phyloP scores from a whole-genome alignment of 192 early-diverging fungal species.

The Piromyces sp. region DNA sequence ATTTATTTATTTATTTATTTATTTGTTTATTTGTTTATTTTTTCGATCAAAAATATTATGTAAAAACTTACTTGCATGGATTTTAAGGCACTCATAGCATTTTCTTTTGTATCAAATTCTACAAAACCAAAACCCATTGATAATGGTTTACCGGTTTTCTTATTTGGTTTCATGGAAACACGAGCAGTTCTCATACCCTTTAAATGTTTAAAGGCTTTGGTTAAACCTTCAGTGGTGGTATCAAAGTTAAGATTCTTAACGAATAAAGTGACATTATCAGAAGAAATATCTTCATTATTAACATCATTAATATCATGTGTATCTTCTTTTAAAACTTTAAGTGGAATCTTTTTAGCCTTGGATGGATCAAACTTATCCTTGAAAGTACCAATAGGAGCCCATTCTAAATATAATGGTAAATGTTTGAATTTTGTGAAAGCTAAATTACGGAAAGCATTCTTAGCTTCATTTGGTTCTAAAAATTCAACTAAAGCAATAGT shows the following conservation, averaged over 20 bases:
- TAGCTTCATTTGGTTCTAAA: slow-evolving; percentile 72
- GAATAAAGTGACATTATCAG: slow-evolving; percentile 63
- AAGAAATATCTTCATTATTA: slow-evolving; percentile 32
- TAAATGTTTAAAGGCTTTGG: slow-evolving; percentile 50
- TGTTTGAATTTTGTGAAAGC: slow-evolving; percentile 87
- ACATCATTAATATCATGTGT: slow-evolving; percentile 3
- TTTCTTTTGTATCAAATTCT: slow-evolving; percentile 67
- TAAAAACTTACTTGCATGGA: slow-evolving; percentile 49
- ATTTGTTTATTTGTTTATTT: neutral
- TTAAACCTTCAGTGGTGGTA: slow-evolving; percentile 64
- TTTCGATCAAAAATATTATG: neutral
- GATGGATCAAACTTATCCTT: slow-evolving; percentile 29
- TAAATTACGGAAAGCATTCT: slow-evolving; percentile 66
- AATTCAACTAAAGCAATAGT: slow-evolving; percentile 93
- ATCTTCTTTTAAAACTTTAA: slow-evolving; percentile 6
- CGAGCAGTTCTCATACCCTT: slow-evolving; percentile 64
- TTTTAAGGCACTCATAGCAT: slow-evolving; percentile 68
- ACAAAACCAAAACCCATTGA: slow-evolving; percentile 97
- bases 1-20: neutral
- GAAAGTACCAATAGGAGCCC: slow-evolving; percentile 75
- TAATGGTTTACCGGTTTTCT: slow-evolving; percentile 59
- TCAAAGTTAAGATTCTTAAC: slow-evolving; percentile 91
- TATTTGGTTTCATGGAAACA: slow-evolving; percentile 68
- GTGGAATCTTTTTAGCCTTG: slow-evolving; percentile 13
- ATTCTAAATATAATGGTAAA: slow-evolving; percentile 81